Conservation (phyloP, 225 moss, liverwort and hornwort genomes). For the Climacium dendroides region DNA sequence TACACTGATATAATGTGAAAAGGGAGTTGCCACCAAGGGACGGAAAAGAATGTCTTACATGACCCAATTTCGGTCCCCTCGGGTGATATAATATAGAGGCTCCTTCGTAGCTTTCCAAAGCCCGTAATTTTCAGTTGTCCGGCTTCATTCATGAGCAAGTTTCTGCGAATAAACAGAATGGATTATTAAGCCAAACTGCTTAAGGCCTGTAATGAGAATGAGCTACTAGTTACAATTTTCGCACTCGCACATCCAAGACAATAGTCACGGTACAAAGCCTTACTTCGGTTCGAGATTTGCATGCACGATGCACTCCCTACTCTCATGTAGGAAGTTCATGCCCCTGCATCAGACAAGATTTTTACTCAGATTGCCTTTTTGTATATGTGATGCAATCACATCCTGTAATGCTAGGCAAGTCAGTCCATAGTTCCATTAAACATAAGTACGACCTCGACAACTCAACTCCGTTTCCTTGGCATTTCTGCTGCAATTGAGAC, state of each 20-base stretch:
- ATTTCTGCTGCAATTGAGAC: not conserved
- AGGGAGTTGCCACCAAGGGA: not conserved
- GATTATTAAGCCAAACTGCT: not conserved
- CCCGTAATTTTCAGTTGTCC: constrained; percentile 41
- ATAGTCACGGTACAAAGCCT: not conserved
- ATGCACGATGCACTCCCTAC: constrained; percentile 41
- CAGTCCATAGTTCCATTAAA: not conserved
- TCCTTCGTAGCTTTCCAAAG: constrained; percentile 15
- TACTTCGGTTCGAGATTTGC: constrained; percentile 60
- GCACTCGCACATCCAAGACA: not conserved
- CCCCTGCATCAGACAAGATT: constrained; percentile 29
- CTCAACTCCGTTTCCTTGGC: not conserved
- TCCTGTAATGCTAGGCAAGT: not conserved
- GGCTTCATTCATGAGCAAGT: constrained; percentile 57
- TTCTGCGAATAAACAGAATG: constrained; percentile 23
- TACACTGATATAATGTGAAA: not conserved
- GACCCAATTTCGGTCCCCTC: constrained; percentile 21
- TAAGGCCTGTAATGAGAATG: not conserved
- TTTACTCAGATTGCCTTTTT: not conserved
- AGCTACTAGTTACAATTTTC: not conserved
- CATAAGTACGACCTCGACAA: not conserved
- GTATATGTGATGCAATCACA: not conserved
- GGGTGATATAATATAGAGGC: not conserved
- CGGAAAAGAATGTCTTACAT: constrained; percentile 12
- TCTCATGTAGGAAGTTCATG: constrained; percentile 57